phyloP scores from a whole-genome alignment of 805 yeast genomes.

The Metschnikowia amazonensis region DNA sequence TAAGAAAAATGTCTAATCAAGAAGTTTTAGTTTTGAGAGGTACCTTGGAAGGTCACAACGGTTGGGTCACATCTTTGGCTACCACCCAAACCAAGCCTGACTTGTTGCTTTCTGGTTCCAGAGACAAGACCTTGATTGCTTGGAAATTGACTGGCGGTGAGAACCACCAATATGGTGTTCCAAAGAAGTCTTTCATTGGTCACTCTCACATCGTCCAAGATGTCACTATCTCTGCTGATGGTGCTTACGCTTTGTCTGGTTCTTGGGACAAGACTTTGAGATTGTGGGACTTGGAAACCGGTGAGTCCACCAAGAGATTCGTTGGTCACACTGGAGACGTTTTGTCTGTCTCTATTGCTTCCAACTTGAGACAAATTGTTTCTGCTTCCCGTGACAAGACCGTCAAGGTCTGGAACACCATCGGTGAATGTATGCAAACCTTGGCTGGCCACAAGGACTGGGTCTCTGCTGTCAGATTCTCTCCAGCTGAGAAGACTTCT shows the following conservation, averaged over 20 bases:
- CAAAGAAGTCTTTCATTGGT: constrained; percentile 95
- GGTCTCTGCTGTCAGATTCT: constrained; percentile 97
- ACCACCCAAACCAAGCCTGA: constrained; percentile 98
- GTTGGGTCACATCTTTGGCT: constrained; percentile 98
- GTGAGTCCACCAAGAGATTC: constrained; percentile 90
- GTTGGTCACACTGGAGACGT: constrained; percentile 98
- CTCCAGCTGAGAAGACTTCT: constrained; percentile 72
- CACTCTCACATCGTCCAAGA: constrained; percentile 99
- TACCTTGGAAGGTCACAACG: constrained; percentile 85
- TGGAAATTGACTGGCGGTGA: constrained; percentile 97
- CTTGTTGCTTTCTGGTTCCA: constrained; percentile 94
- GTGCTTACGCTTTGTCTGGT: constrained; percentile 95
- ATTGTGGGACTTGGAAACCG: constrained; percentile 95
- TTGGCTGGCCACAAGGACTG: constrained; percentile 97
- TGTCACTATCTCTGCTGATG: constrained; percentile 96
- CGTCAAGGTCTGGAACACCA: constrained; percentile 98
- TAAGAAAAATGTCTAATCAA: constrained; percentile 61
- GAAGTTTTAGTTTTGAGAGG: constrained; percentile 99
- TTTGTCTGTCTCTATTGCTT: constrained; percentile 92
- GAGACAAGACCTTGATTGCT: constrained; percentile 97
- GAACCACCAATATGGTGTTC: constrained; percentile 89
- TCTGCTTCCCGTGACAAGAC: constrained; percentile 99
- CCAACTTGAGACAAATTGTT: constrained; percentile 95
- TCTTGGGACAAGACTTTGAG: constrained; percentile 99
- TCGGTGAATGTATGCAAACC: constrained; percentile 95